A percentile compares a stretch with the other conserved stretches of the same genome.
phyloP scores from a whole-genome alignment of 306 rosid species.

The Rosa lucieae region DNA sequence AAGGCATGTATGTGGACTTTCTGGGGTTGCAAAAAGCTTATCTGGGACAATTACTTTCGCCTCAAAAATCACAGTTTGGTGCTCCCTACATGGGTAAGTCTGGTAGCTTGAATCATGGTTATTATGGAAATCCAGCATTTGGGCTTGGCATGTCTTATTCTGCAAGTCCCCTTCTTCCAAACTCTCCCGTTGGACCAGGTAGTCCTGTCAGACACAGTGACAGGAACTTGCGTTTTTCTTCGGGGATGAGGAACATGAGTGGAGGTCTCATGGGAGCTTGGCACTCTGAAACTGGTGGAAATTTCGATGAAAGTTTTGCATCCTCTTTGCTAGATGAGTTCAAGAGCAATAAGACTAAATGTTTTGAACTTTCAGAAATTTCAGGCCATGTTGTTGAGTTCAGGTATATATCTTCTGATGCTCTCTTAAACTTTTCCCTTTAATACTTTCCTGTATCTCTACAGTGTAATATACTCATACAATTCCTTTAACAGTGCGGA shows the following conservation, averaged over 20 bases:
- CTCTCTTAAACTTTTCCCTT: neutral
- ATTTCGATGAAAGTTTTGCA: conserved; percentile 66
- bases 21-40: conserved; percentile 83
- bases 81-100: conserved; percentile 65
- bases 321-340: conserved; percentile 89
- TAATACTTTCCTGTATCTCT: neutral
- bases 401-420: conserved; percentile 45
- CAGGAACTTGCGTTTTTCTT: conserved; percentile 64
- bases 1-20: conserved; percentile 67
- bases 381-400: conserved; percentile 70
- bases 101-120: conserved; percentile 65
- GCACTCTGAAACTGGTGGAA: conserved; percentile 71
- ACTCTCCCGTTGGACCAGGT: conserved; percentile 81
- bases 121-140: conserved; percentile 70
- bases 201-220: conserved; percentile 80
- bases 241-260: conserved; percentile 80
- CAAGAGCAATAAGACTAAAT: conserved; percentile 77
- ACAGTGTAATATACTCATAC: conserved; percentile 3
- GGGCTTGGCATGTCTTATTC: conserved; percentile 79
- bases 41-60: conserved; percentile 61
- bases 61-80: conserved; percentile 74
- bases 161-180: conserved; percentile 62
- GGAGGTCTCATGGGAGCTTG: conserved; percentile 79
- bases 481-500: conserved; percentile 58
- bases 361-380: conserved; percentile 88